A percentile compares a stretch with the other conserved stretches of the same genome.
Conservation (phyloP, 768 basidiomycete genomes). For the Gloeostereum incarnatum region DNA sequence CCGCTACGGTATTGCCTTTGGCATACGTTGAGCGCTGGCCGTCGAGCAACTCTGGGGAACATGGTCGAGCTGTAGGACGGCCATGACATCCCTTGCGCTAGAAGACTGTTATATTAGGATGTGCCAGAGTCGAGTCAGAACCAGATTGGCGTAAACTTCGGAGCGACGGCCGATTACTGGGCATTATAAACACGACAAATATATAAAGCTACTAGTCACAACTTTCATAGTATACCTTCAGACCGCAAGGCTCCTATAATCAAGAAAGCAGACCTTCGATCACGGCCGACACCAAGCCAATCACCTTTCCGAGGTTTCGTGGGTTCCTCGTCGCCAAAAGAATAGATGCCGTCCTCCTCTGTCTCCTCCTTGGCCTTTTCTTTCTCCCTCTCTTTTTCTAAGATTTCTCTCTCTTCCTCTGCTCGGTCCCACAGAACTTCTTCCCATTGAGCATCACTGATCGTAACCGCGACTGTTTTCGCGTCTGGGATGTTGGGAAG, state of each 20-base stretch:
- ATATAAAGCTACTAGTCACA: background rate
- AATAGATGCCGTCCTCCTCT: conserved; percentile 47
- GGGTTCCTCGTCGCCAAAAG: conserved; percentile 48
- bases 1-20: too few species aligned
- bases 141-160: background rate
- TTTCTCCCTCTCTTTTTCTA: conserved; percentile 13
- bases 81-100: too few species aligned
- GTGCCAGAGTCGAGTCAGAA: background rate
- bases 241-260: conserved; percentile 70
- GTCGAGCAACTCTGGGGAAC: too few species aligned
- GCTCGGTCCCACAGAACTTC: conserved; percentile 74
- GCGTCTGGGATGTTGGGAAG: conserved; percentile 68
- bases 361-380: conserved; percentile 14
- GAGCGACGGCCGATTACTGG: background rate
- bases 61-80: too few species aligned
- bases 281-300: conserved; percentile 73
- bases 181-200: background rate
- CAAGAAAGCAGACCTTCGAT: conserved; percentile 69
- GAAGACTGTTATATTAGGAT: background rate
- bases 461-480: conserved; percentile 68
- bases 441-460: conserved; percentile 73
- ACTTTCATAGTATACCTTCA: conserved; percentile 50
- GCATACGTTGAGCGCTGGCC: too few species aligned
- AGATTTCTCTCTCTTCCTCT: conserved; percentile 36
- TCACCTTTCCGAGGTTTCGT: conserved; percentile 41